These are phyloP conservation scores for Penicillium subrubescens DNA, from an alignment of 495 filamentous ascomycete genomes.

Conservation along the genomic window DNA sequence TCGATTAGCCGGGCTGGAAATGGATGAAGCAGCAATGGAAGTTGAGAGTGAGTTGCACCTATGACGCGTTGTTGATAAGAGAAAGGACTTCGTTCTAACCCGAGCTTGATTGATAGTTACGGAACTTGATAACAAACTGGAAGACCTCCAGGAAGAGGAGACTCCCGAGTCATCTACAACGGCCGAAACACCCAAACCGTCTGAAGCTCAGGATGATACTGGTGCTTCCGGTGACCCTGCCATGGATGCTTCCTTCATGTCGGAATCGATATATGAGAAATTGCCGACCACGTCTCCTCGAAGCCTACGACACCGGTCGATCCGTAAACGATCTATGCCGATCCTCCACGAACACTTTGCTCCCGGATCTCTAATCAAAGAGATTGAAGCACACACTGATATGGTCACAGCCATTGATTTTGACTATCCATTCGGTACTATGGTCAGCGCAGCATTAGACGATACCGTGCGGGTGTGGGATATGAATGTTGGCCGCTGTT, in stretches of 20 bases:
- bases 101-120: constrained; percentile 53
- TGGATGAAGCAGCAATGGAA: constrained; percentile 88
- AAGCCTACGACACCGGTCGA: constrained; percentile 66
- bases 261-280: constrained; percentile 95
- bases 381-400: constrained; percentile 87
- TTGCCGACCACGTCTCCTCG: constrained; percentile 67
- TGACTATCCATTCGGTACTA: constrained; percentile 91
- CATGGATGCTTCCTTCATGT: constrained; percentile 84
- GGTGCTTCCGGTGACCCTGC: constrained; percentile 53
- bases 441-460: constrained; percentile 93
- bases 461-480: constrained; percentile 99
- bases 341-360: constrained; percentile 95
- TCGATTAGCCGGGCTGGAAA: constrained; percentile 83
- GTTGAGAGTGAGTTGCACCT: constrained; percentile 66
- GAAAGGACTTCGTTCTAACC: neutral
- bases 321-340: constrained; percentile 82
- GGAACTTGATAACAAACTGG: constrained; percentile 82
- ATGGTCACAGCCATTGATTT: constrained; percentile 91
- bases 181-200: constrained; percentile 54
- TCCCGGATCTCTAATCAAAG: constrained; percentile 83
- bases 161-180: constrained; percentile 65
- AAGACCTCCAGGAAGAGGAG: constrained; percentile 70
- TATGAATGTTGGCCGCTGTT: constrained; percentile 86
- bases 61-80: neutral
- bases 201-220: constrained; percentile 56